These are phyloP conservation scores for Citeromyces nyonsensis DNA, from an alignment of 805 yeast species.

Conservation along the genomic window DNA sequence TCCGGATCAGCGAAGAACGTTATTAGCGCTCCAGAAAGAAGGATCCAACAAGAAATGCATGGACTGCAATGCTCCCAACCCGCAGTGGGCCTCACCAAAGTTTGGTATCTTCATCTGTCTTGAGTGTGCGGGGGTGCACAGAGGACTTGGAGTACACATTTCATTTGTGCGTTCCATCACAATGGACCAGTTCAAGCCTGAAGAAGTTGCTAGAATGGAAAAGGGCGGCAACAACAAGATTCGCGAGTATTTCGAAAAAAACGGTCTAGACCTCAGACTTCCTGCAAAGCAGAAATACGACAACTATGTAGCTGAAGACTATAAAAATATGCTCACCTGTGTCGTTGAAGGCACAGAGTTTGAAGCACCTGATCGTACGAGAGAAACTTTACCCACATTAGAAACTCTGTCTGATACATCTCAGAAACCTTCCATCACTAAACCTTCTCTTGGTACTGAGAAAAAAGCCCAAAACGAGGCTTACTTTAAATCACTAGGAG, in stretches of 20 bases:
- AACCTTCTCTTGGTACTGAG: slow-evolving; percentile 6
- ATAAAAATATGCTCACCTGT: slow-evolving; percentile 68
- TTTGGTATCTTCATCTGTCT: slow-evolving; percentile 94
- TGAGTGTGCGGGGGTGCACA: slow-evolving; percentile 94
- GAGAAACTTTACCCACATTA: slow-evolving; percentile 21
- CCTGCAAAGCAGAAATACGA: slow-evolving; percentile 69
- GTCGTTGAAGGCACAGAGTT: slow-evolving; percentile 61
- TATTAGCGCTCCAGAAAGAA: slow-evolving; percentile 60
- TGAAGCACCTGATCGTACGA: slow-evolving; percentile 45
- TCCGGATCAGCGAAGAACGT: slow-evolving; percentile 79
- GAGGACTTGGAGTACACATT: slow-evolving; percentile 92
- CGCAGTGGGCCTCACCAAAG: slow-evolving; percentile 99
- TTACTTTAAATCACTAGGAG: slow-evolving; percentile 71
- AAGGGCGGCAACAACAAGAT: slow-evolving; percentile 82
- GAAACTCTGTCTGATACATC: slow-evolving; percentile 3
- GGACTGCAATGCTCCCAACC: slow-evolving; percentile 91
- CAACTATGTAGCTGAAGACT: slow-evolving; percentile 88
- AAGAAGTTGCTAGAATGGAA: slow-evolving; percentile 84
- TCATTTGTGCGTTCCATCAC: slow-evolving; percentile 94
- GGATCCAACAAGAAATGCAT: slow-evolving; percentile 82
- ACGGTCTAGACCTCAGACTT: slow-evolving; percentile 53
- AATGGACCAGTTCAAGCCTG: slow-evolving; percentile 96
- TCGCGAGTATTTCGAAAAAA: slow-evolving; percentile 44
- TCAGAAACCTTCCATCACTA: background rate
- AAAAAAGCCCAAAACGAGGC: slow-evolving; percentile 57